Conservation (phyloP, 2,329 filamentous ascomycete genomes). For the Penicillium sp. region DNA sequence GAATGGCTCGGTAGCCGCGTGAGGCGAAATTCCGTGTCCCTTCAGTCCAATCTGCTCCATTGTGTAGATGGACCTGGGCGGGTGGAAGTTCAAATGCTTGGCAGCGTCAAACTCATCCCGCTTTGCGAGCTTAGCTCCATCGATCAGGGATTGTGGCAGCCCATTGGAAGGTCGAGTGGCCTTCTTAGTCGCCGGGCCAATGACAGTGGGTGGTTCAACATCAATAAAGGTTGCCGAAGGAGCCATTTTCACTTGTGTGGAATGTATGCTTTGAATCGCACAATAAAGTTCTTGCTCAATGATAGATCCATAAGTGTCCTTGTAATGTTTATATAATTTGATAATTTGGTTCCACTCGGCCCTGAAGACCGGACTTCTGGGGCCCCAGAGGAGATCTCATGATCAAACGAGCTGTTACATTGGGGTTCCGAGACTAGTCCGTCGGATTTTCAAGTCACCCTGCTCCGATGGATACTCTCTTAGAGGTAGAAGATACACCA, state of each 20-base stretch:
- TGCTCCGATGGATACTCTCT: neutral
- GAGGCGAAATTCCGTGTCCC: constrained; percentile 60
- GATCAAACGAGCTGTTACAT: neutral
- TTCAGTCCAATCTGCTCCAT: constrained; percentile 35
- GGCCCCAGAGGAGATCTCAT: constrained; percentile 20
- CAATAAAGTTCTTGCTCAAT: neutral
- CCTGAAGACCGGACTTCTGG: constrained; percentile 11
- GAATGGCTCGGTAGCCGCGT: constrained; percentile 67
- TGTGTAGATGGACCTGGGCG: constrained; percentile 7
- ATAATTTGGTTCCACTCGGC: constrained; percentile 1
- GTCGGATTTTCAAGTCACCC: neutral
- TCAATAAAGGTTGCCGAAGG: constrained; percentile 3
- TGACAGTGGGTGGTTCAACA: constrained; percentile 22
- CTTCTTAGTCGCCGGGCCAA: constrained; percentile 36
- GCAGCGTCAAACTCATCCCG: constrained; percentile 6
- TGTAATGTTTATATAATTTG: neutral
- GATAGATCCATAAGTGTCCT: neutral
- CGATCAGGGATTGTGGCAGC: constrained; percentile 34
- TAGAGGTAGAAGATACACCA: too few relatives aligned
- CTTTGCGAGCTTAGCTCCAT: constrained; percentile 22
- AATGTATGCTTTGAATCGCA: neutral
- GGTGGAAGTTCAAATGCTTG: constrained; percentile 13
- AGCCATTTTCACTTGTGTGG: neutral
- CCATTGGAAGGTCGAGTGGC: constrained; percentile 30
- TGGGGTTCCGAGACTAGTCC: neutral